Base-by-base conservation (phyloP, 192 early-diverging fungal species). In the Pilaira anomala region DNA sequence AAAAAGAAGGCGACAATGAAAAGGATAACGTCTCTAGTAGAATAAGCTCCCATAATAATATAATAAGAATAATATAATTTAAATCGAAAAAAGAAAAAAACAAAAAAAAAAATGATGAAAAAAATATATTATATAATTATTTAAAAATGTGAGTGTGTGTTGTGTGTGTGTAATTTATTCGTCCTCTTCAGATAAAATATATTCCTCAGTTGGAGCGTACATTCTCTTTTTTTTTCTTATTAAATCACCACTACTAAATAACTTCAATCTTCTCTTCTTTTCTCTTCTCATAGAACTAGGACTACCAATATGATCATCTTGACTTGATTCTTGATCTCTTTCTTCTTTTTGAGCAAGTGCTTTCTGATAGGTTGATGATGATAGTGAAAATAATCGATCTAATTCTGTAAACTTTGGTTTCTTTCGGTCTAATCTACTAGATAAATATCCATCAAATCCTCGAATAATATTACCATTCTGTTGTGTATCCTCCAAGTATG, bases 391-490 rank as follows among this genome's bases (percentile, higher is more conserved):
- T 40, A 96, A 80, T 57, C 94, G 83, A 49, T 96, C 94, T 0
- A 78, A 76, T 12, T 94, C 92, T 1, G 76, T 83, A 62, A 93
- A 85, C 60, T 88, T 88, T 65, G 82, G 78, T 52, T 86, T 84
- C 52, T 82, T 80, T 25, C 82, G 76, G 30, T 80, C 76, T 4
- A 80, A 73, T 21, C 83, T 67, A 24, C 74, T 81, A 40, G 77
- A 83, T 53, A 94, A 72, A 67, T 96, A 96, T 0, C 89, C 90
- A 9, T 94, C 93, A 60, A 94, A 96, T 1, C 94, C 94, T 42
- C 84, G 77, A 41, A 95, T 88, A 60, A 96, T 88, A 65, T 96
- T 96, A 28, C 94, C 94, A 24, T 87, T 83, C 6, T 83, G 80
- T 3, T 82, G 84, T 0, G 93, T 93, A 54, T 90, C 91, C 73